Percentiles rank a stretch among this genome's conserved stretches.
These are phyloP conservation scores for Bipolaris gigantea DNA, from an alignment of 2,329 filamentous ascomycete species.

Conservation along the genomic window DNA sequence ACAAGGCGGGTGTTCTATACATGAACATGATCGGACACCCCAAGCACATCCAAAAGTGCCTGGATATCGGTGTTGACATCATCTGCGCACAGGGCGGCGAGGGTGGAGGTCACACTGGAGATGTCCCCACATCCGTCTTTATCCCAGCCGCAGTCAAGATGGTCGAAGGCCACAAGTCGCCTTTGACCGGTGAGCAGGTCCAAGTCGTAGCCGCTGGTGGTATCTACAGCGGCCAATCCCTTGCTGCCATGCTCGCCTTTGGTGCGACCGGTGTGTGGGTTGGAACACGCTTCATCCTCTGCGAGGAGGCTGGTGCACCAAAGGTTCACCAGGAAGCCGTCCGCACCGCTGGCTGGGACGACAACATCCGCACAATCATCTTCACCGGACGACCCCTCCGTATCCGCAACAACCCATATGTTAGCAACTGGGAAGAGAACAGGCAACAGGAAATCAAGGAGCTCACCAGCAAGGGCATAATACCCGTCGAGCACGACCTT, in stretches of 20 bases:
- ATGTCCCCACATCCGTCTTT: constrained; percentile 87
- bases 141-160: constrained; percentile 90
- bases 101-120: constrained; percentile 93
- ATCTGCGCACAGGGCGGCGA: constrained; percentile 99
- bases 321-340: constrained; percentile 95
- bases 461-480: constrained; percentile 82
- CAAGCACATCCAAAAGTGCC: constrained; percentile 96
- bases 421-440: constrained; percentile 94
- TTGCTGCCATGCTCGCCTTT: constrained; percentile 89
- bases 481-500: constrained; percentile 92
- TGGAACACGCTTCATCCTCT: constrained; percentile 91
- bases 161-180: constrained; percentile 78
- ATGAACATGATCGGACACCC: constrained; percentile 99
- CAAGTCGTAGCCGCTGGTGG: constrained; percentile 93
- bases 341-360: constrained; percentile 85
- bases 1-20: constrained; percentile 84
- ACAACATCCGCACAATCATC: constrained; percentile 96
- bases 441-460: constrained; percentile 88
- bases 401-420: constrained; percentile 92
- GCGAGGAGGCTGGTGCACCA: constrained; percentile 91
- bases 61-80: constrained; percentile 85
- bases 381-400: constrained; percentile 96
- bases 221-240: constrained; percentile 86
- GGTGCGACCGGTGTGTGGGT: constrained; percentile 94
- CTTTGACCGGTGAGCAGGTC: constrained; percentile 82